Percentiles rank a stretch among this genome's conserved stretches.
phyloP scores from a whole-genome alignment of 352 stramenopile genomes.

The Phytopythium ostracodes region DNA sequence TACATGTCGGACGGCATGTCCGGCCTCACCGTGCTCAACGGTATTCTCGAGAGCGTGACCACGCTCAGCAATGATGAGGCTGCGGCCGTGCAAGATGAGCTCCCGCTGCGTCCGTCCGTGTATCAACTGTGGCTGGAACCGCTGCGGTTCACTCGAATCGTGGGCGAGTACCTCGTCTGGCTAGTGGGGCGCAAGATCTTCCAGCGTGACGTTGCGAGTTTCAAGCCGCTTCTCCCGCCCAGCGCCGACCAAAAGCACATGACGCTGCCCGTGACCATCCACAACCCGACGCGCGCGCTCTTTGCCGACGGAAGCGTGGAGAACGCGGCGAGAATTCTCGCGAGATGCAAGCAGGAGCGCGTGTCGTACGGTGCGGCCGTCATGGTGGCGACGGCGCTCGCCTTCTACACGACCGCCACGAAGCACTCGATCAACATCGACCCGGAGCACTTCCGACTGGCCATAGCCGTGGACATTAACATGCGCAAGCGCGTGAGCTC shows the following conservation, averaged over 20 bases:
- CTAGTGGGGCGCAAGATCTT: not conserved
- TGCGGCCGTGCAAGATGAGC: conserved; percentile 4
- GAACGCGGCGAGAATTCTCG: conserved; percentile 26
- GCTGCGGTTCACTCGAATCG: not conserved
- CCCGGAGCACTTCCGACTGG: conserved; percentile 38
- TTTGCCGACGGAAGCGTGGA: conserved; percentile 31
- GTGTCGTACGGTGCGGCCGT: conserved; percentile 33
- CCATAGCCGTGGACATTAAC: conserved; percentile 32
- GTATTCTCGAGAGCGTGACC: conserved; percentile 18
- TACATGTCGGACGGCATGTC: conserved; percentile 47
- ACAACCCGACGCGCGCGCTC: conserved; percentile 30
- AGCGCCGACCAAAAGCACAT: conserved; percentile 6
- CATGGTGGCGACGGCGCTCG: conserved; percentile 21
- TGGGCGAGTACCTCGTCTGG: not conserved
- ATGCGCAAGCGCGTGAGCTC: conserved; percentile 37
- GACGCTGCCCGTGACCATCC: conserved; percentile 2
- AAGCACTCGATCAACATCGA: conserved; percentile 11
- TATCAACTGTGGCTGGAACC: conserved; percentile 17
- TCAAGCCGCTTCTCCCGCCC: conserved; percentile 4
- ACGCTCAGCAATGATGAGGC: conserved; percentile 1
- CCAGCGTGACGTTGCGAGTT: not conserved
- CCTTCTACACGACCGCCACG: conserved; percentile 26
- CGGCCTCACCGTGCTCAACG: conserved; percentile 29
- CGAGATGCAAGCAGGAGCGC: conserved; percentile 32
- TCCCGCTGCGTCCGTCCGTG: conserved; percentile 13